Evolutionary conservation across 345 rosid genomes (phyloP), one percentile per base, ranked within the genome.

Genomic region (Rhodamnia rubescens): DNA sequence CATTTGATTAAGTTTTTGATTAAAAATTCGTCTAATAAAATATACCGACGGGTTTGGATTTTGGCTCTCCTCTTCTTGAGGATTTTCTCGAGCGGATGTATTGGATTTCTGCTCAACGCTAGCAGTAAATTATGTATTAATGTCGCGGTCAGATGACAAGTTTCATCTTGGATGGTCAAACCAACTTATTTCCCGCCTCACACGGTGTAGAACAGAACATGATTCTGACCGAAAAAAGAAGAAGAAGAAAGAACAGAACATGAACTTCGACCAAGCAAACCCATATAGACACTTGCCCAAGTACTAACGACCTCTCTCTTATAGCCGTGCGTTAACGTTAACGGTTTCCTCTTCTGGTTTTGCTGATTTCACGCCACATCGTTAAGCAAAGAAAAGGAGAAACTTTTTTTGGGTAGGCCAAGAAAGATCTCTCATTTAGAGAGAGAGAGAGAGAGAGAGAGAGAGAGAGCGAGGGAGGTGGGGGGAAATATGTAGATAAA

Each of bases 281-380:
- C 57, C 57, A 54, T 8, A 8, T 7, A 20, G 7, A 15, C 54
- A 53, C 54, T 15, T 53, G 21, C 54, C 54, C 54, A 6, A 15
- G 57, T 64, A 36, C 42, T 1, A 1, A 61, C 75, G 75, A 29
- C 42, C 74, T 15, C 22, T 29, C 11, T 21, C 22, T 29, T 21
- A 42, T 9, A 9, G 42, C 75, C 36, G 6, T 6, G 78, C 7
- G 24, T 69, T 36, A 20, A 36, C 47, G 80, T n/a, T 47, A 5
- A 58, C 87, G 50, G 84, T 29, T 80, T 85, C 78, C 74, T 8
- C 75, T 44, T 85, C 50, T 21, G 75, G 84, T 69, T 85, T 85
- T 74, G 86, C 86, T 53, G 86, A 74, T 53, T 85, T 85, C 85
- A 40, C 86, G 86, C 61, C 42, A 32, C 36, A 16, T 44, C 50